These are phyloP conservation scores for Ganoderma lingzhi DNA, from an alignment of 1,284 basidiomycete species.

Conservation along the genomic window DNA sequence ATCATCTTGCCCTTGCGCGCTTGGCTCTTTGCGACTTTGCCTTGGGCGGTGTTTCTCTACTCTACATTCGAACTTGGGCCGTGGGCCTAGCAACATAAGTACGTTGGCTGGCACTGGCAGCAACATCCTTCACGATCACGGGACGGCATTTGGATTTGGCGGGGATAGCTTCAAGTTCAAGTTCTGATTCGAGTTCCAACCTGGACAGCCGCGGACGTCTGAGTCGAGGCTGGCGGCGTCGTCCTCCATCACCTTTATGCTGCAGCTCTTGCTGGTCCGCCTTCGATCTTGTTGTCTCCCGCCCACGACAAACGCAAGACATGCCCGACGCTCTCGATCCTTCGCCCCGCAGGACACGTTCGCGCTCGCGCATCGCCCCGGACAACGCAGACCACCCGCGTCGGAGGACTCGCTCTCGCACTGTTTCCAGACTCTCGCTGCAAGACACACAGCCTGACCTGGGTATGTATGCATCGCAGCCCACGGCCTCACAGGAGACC, in stretches of 20 bases:
- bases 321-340: neutral
- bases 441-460: slow-evolving; percentile 5
- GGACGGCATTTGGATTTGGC: slow-evolving; percentile 1
- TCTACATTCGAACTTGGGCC: too few relatives aligned
- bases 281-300: neutral
- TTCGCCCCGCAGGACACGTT: slow-evolving; percentile 24
- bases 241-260: neutral
- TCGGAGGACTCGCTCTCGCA: neutral
- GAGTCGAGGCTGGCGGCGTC: neutral
- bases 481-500: slow-evolving; percentile 16
- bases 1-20: neutral
- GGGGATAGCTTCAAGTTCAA: too few relatives aligned
- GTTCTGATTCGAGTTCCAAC: neutral
- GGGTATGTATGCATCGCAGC: slow-evolving; percentile 19
- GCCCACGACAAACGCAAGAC: slow-evolving; percentile 1
- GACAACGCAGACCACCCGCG: neutral
- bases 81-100: neutral
- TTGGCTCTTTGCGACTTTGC: neutral
- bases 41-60: neutral
- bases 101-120: neutral
- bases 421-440: neutral
- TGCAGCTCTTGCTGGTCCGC: neutral
- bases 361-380: slow-evolving; percentile 17
- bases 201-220: neutral
- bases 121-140: slow-evolving; percentile 21